Base-by-base conservation (phyloP, 257 asterid genomes). In the Cordia subcordata region DNA sequence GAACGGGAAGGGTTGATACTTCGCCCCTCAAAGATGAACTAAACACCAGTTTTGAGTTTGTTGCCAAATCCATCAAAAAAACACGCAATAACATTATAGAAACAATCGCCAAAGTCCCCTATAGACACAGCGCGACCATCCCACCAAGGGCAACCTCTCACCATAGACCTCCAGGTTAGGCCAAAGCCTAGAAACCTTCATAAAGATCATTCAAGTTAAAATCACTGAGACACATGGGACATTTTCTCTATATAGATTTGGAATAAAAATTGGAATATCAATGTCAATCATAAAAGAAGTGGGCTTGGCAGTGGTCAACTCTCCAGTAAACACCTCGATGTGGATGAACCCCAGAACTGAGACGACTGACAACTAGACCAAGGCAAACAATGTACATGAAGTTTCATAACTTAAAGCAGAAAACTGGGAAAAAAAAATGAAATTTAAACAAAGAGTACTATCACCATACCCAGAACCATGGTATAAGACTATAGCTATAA, bases 141-240 rank as follows among this genome's bases (percentile, higher is more conserved):
- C 73, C 78, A 84, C 75, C 78, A 79, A 81, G 79, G 87, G 81
- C 80, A 81, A 75, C 82, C 79, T 75, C 82, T 70, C 85, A 81
- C 79, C 85, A 81, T 40, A 78, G 76, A 78, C 82, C 84, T 74
- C 86, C 86, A 62, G 67, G 79, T 68, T 69, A 73, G 82, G 80
- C 80, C 78, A 71, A 75, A 60, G 77, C 79, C 83, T 77, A 75
- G 62, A 70, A 71, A 81, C 88, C 88, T 81, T 81, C 88, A 81
- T 74, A 76, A 76, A 81, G 75, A 78, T 73, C 62, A 78, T 78
- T 76, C 76, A 67, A 75, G 76, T 72, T 76, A 78, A 77, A 72
- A 78, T 68, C 45, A 38, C 67, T 38, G 58, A 62, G 77, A 73
- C 71, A 70, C 57, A 46, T 61, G 79, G 77, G 75, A 61, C 74